Evolutionary conservation across 495 filamentous ascomycete species (phyloP), one percentile per base, ranked within the genome.

Genomic region (Penicillium coffeae): DNA sequence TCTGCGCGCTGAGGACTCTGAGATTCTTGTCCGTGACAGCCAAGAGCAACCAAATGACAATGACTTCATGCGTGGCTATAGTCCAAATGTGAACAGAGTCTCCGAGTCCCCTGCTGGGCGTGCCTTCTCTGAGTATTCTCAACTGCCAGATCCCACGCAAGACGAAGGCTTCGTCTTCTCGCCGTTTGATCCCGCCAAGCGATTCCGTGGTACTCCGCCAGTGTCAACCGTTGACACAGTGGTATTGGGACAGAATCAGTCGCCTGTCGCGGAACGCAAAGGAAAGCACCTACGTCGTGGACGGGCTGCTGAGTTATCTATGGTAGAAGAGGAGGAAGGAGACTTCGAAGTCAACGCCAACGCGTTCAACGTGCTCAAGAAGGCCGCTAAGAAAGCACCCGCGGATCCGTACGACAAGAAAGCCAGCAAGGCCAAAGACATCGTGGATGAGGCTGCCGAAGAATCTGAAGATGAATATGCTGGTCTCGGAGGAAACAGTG

Each of bases 391-490:
- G 61, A 83, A 84, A 51, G n/a, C n/a, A n/a, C 60, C 69, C 19
- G 52, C 50, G 43, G 65, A 69, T 16, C 68, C 72, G 7, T 95
- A 88, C 54, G 79, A 95, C 64, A 93, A 87, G 71, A 88, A 84
- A 58, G 93, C 85, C 62, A 94, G 88, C 66, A 87, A 90, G 57
- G 91, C 90, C 0, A 90, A 83, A 47, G 84, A 84, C 12, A 89
- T 95, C 73, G 73, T 99, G 14, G 80, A 97, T 50, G 93, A 97
- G 52, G 89, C 93, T 58, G 93, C 93, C 33, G 89, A 93, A 56
- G 93, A 99, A 72, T 97, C 94, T 0, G 94, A 97, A 62, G 93
- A 99, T 62, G 93, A 99, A 64, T 99, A 96, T 62, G 93, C 91
- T 25, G 94, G 94, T 2, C 74, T 97, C 34, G 94, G 94, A 38